Base-by-base conservation (phyloP, 2,329 filamentous ascomycete genomes). In the Paecilomyces dactylethromorphus region DNA sequence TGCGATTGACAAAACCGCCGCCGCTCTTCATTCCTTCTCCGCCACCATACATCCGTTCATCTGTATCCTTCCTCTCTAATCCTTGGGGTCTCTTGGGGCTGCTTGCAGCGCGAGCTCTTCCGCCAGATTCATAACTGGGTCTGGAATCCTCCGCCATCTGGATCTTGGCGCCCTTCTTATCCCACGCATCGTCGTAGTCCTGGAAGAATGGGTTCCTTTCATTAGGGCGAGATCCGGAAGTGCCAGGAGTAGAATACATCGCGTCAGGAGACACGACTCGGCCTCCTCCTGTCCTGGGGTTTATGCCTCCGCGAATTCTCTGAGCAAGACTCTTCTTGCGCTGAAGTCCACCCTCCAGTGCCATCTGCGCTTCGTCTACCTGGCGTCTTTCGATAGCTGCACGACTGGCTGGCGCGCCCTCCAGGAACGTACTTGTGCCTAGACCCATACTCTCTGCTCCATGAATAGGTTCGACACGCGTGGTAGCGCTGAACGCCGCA, bases 321-420 rank as follows among this genome's bases (percentile, higher is more conserved):
- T 97, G 92, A 2, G 92, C 94, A 60, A 99, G 81, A 29, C 92
- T 97, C 80, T 97, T 97, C 82, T 97, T 97, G 60, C 94, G 87
- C 65, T 88, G 86, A 50, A 99, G 76, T 4, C 89, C 88, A 8
- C 82, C 81, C 31, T 76, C 75, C 18, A 72, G 61, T 24, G 70
- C 62, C 22, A 82, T 75, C 57, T 78, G 70, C 29, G 70, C 65
- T 59, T 83, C 82, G 53, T 88, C 84, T 61, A 90, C 91, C 68
- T 93, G 85, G 55, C 86, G 86, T 61, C 88, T 86, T 71, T 90
- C 85, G 57, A 96, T 90, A 18, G 89, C 90, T 7, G 87, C 84
- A 66, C 87, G 86, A 29, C 92, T 89, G 29, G 92, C 94, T 13
- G 94, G 93, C 1, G 94, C 89, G 35, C 94, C 94, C 68, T 99